A percentile compares a stretch with the other conserved stretches of the same genome.
These are phyloP conservation scores for Tetratostichococcus sp. DNA, from an alignment of 139 green algal species.

Conservation along the genomic window DNA sequence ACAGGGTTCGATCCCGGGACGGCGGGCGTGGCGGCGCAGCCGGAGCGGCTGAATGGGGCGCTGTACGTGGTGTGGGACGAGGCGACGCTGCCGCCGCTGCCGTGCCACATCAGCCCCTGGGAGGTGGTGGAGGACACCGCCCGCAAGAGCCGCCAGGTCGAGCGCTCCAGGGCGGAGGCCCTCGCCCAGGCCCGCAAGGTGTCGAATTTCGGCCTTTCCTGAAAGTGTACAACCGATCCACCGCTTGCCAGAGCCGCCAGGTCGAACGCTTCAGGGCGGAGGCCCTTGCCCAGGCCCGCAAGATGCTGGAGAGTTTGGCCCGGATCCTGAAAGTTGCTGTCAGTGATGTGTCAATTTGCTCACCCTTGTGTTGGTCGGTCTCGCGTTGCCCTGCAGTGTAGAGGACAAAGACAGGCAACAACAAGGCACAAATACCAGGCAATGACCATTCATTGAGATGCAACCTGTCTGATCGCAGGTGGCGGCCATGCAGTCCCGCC, in stretches of 20 bases:
- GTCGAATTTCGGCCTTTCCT: no score
- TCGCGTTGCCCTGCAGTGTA: no score
- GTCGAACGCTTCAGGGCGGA: no score
- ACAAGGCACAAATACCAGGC: no score
- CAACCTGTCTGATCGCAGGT: neutral
- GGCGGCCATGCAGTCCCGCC: no score
- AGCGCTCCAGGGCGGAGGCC: neutral
- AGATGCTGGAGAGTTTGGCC: neutral
- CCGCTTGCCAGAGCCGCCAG: no score
- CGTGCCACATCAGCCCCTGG: slow-evolving; percentile 11
- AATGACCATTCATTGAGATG: no score
- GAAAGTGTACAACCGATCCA: no score
- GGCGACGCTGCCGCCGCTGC: slow-evolving; percentile 8
- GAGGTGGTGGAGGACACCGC: slow-evolving; percentile 7
- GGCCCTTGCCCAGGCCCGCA: no score
- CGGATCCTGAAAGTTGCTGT: neutral
- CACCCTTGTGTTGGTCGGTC: no score
- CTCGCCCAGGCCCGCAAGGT: neutral
- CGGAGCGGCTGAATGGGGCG: slow-evolving; percentile 1
- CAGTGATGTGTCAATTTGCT: no score
- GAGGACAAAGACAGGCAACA: no score
- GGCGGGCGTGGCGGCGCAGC: neutral
- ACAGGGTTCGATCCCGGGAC: neutral
- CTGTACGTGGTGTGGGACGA: slow-evolving; percentile 12
- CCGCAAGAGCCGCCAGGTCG: neutral